These are phyloP conservation scores for Akebia trifoliata DNA, from an alignment of 164 flowering plant genomes.

Conservation along the genomic window DNA sequence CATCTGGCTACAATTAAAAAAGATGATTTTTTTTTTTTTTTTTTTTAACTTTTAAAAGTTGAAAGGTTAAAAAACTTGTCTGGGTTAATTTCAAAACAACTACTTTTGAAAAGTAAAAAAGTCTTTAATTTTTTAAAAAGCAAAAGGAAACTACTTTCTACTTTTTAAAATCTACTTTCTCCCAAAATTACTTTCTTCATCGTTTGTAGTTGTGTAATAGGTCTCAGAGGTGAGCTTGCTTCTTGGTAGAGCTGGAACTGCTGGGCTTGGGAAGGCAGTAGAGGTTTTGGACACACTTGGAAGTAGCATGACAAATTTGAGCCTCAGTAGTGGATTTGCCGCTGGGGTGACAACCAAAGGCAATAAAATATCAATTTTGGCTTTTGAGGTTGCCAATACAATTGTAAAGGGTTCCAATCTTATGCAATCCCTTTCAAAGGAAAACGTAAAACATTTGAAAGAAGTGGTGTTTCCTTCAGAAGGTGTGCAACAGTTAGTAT, in stretches of 20 bases:
- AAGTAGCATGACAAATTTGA: constrained; percentile 83
- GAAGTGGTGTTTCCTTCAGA: constrained; percentile 74
- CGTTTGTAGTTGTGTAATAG: constrained; percentile 24
- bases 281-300: constrained; percentile 92
- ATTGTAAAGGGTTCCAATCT: constrained; percentile 80
- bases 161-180: too few relatives aligned
- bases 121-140: too few relatives aligned
- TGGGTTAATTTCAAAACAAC: too few relatives aligned
- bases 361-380: constrained; percentile 66
- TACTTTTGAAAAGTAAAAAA: too few relatives aligned
- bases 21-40: too few relatives aligned
- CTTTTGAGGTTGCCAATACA: constrained; percentile 93
- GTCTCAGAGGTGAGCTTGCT: constrained; percentile 76
- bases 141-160: too few relatives aligned
- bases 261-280: constrained; percentile 81
- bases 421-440: constrained; percentile 79
- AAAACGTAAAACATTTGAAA: constrained; percentile 61
- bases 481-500: constrained; percentile 68
- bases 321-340: constrained; percentile 60
- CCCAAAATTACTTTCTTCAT: too few relatives aligned
- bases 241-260: constrained; percentile 79
- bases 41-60: too few relatives aligned
- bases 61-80: too few relatives aligned
- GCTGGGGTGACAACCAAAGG: constrained; percentile 69
- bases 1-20: too few relatives aligned